A percentile compares a stretch with the other conserved stretches of the same genome.
These are phyloP conservation scores for Volutella citrinella DNA, from an alignment of 2,329 filamentous ascomycete genomes.

Conservation along the genomic window DNA sequence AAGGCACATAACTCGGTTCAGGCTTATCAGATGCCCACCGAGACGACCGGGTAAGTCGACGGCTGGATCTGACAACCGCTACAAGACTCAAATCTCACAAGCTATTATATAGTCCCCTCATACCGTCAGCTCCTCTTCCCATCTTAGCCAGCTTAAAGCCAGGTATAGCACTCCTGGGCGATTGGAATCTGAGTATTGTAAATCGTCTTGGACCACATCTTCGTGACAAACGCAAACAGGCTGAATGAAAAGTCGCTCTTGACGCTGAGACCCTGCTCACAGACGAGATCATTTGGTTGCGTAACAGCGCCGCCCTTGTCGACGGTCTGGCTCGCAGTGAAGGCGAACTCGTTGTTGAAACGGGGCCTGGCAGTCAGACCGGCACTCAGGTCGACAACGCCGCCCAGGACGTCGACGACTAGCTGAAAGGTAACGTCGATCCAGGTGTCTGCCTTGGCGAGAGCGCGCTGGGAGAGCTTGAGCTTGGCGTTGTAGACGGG, in stretches of 20 bases:
- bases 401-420: slow-evolving; percentile 31
- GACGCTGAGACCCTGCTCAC: slow-evolving; percentile 17
- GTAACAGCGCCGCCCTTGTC: slow-evolving; percentile 12
- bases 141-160: neutral
- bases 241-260: slow-evolving; percentile 20
- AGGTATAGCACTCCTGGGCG: slow-evolving; percentile 3
- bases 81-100: no score
- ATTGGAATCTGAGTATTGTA: slow-evolving; percentile 10
- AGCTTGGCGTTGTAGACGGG: slow-evolving; percentile 30
- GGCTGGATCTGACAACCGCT: no score
- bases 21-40: no score
- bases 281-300: slow-evolving; percentile 15
- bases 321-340: slow-evolving; percentile 22
- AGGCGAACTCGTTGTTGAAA: slow-evolving; percentile 31
- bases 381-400: slow-evolving; percentile 30
- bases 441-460: slow-evolving; percentile 28
- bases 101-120: no score
- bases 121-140: no score
- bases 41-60: no score
- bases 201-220: slow-evolving; percentile 16
- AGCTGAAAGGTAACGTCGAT: slow-evolving; percentile 37
- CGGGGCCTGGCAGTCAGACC: slow-evolving; percentile 33
- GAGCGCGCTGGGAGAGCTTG: slow-evolving; percentile 28
- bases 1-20: no score
- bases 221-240: slow-evolving; percentile 17